Conservation (phyloP, 208 protist species). For the Wallacemonas sp. region DNA sequence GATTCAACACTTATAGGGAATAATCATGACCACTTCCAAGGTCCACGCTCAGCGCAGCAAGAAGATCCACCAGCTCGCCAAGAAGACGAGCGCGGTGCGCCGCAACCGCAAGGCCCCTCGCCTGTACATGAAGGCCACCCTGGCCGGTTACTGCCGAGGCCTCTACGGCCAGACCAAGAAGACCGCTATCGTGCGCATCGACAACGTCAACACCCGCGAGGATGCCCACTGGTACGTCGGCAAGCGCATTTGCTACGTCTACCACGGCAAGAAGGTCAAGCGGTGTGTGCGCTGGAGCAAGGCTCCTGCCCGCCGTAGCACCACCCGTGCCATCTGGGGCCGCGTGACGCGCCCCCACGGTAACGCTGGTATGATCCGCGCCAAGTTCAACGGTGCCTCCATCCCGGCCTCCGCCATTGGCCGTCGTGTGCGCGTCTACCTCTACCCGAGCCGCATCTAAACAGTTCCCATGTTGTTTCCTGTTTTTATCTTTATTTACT, state of each 20-base stretch:
- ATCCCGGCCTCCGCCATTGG: conserved; percentile 97
- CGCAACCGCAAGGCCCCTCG: conserved; percentile 85
- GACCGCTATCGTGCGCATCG: conserved; percentile 95
- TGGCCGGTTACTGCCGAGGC: conserved; percentile 89
- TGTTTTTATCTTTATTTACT: conserved; percentile 23
- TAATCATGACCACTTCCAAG: conserved; percentile 62
- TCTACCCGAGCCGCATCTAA: conserved; percentile 98
- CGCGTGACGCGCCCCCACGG: conserved; percentile 97
- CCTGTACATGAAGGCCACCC: conserved; percentile 92
- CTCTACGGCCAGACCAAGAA: conserved; percentile 94
- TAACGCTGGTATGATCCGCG: conserved; percentile 96
- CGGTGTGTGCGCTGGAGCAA: conserved; percentile 90
- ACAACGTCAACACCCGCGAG: conserved; percentile 96
- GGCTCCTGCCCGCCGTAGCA: conserved; percentile 87
- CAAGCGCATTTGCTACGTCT: conserved; percentile 98
- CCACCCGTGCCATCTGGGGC: conserved; percentile 97
- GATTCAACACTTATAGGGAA: not conserved
- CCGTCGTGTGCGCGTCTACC: conserved; percentile 95
- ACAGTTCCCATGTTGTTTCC: conserved; percentile 23
- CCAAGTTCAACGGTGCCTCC: conserved; percentile 95
- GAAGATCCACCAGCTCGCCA: conserved; percentile 88
- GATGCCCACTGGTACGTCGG: conserved; percentile 98
- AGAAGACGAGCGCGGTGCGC: conserved; percentile 85
- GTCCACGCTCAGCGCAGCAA: conserved; percentile 87
- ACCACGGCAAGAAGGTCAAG: conserved; percentile 96